Conservation (phyloP, 228 moss, liverwort and hornwort genomes). For the Sphagnum magellanicum region DNA sequence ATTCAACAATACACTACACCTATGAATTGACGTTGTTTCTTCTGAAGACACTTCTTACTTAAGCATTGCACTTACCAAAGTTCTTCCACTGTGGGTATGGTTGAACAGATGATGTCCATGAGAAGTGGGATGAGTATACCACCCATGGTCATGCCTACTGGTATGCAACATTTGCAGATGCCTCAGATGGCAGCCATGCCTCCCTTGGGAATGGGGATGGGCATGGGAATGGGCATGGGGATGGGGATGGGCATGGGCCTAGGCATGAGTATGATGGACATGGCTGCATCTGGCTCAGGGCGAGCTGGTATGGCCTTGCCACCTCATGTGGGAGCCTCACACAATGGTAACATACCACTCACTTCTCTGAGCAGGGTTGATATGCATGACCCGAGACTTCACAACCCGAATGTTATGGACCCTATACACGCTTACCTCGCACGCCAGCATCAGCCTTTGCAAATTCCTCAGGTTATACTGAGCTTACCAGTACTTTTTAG, state of each 20-base stretch:
- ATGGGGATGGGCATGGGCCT: slow-evolving; percentile 26
- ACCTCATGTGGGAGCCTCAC: slow-evolving; percentile 17
- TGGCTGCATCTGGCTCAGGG: slow-evolving; percentile 34
- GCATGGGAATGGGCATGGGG: neutral
- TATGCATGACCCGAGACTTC: slow-evolving; percentile 58
- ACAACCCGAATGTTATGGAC: slow-evolving; percentile 59
- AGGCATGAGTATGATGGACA: slow-evolving; percentile 78
- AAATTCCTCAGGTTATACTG: slow-evolving; percentile 51
- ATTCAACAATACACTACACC: neutral
- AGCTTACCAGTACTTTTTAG: no score
- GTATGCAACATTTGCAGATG: slow-evolving; percentile 66
- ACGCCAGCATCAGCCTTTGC: slow-evolving; percentile 68
- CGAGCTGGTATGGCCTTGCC: slow-evolving; percentile 41
- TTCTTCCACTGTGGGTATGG: neutral
- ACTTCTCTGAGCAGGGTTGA: slow-evolving; percentile 53
- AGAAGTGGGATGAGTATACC: slow-evolving; percentile 89
- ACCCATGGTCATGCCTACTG: slow-evolving; percentile 61
- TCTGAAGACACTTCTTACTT: neutral
- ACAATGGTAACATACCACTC: slow-evolving; percentile 44
- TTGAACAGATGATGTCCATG: slow-evolving; percentile 74
- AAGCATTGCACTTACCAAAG: neutral
- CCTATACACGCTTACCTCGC: slow-evolving; percentile 51
- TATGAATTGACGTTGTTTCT: neutral
- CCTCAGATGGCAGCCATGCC: slow-evolving; percentile 63
- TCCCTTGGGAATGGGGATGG: slow-evolving; percentile 53